Evolutionary conservation across 2,329 filamentous ascomycete genomes (phyloP).

Genomic region (Daldinia eschscholtzii): DNA sequence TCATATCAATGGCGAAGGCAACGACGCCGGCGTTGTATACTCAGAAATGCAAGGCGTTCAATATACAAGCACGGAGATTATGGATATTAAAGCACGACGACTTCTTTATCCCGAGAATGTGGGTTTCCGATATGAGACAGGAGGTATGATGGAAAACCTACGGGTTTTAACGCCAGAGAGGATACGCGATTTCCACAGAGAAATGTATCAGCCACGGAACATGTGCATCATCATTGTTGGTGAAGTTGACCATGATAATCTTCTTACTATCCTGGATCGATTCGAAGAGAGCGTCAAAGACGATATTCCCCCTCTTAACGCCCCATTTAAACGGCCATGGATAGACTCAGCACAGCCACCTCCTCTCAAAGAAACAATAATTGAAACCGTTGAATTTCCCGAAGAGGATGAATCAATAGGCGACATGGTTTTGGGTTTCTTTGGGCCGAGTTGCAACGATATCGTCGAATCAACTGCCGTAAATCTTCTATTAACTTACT

Average conservation of each 20-base stretch:
- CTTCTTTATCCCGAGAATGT: slow-evolving; percentile 89
- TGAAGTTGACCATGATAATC: slow-evolving; percentile 84
- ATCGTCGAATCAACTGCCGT: slow-evolving; percentile 76
- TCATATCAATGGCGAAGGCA: slow-evolving; percentile 91
- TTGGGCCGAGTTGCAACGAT: slow-evolving; percentile 86
- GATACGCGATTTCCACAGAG: slow-evolving; percentile 92
- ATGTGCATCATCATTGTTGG: slow-evolving; percentile 92
- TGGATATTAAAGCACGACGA: slow-evolving; percentile 84
- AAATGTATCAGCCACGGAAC: slow-evolving; percentile 99
- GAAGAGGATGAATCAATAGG: slow-evolving; percentile 96
- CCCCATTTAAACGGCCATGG: slow-evolving; percentile 89
- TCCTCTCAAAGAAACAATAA: slow-evolving; percentile 75
- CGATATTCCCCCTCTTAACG: slow-evolving; percentile 79
- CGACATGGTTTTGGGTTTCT: slow-evolving; percentile 86
- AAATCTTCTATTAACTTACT: slow-evolving; percentile 84
- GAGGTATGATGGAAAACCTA: slow-evolving; percentile 93
- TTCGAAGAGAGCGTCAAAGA: slow-evolving; percentile 91
- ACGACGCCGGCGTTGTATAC: slow-evolving; percentile 97
- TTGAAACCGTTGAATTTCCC: slow-evolving; percentile 89
- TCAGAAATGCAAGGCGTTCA: slow-evolving; percentile 98
- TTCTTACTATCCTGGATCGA: slow-evolving; percentile 83
- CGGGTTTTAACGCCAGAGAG: slow-evolving; percentile 87
- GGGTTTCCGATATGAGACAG: slow-evolving; percentile 98
- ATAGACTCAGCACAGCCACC: slow-evolving; percentile 86
- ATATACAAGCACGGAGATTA: slow-evolving; percentile 85